phyloP scores from a whole-genome alignment of 768 basidiomycete species.

The Hericium coralloides region DNA sequence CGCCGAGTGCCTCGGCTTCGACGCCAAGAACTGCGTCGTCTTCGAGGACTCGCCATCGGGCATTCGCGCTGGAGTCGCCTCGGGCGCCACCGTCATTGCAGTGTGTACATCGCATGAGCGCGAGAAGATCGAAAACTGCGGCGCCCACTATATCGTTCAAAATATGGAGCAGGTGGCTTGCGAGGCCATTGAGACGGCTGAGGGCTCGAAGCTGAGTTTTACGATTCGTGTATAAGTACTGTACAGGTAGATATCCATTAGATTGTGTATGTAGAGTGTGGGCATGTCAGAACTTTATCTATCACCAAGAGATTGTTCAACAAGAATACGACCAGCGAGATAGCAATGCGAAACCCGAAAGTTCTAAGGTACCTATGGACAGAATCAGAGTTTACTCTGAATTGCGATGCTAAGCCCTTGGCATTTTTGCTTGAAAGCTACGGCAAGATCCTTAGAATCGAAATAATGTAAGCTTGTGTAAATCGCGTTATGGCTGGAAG shows the following conservation, averaged over 20 bases:
- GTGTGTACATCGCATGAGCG: slow-evolving; percentile 66
- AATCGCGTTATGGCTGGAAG: neutral
- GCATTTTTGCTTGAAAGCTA: neutral
- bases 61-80: slow-evolving; percentile 60
- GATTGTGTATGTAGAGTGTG: neutral
- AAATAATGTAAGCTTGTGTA: neutral
- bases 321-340: no score
- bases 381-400: no score
- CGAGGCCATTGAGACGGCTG: slow-evolving; percentile 29
- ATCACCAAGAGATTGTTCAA: no score
- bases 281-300: neutral
- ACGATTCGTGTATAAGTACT: slow-evolving; percentile 20
- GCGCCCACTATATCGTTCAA: slow-evolving; percentile 46
- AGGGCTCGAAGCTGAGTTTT: slow-evolving; percentile 29
- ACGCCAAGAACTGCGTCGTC: slow-evolving; percentile 57
- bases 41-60: slow-evolving; percentile 67
- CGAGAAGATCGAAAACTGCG: slow-evolving; percentile 41
- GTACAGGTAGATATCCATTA: neutral
- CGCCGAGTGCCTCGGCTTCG: slow-evolving; percentile 47
- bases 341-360: no score
- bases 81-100: slow-evolving; percentile 67
- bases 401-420: no score
- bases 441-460: neutral
- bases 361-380: no score
- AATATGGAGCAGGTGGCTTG: slow-evolving; percentile 42